Evolutionary conservation across 768 basidiomycete species (phyloP).

Genomic region (Mycena galopus): DNA sequence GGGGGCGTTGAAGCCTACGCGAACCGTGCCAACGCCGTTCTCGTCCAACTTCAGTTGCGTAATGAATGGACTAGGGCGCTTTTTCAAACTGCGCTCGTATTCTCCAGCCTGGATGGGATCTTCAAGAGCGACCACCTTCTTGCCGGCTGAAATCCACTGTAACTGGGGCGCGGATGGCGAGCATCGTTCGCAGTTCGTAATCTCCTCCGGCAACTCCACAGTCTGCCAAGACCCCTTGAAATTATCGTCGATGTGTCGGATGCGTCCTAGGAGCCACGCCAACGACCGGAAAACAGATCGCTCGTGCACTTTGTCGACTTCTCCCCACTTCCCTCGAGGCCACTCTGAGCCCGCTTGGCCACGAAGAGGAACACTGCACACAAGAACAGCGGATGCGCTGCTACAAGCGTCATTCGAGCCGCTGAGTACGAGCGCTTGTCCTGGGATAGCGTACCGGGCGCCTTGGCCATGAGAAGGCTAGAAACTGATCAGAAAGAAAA

Average conservation of each 20-base stretch:
- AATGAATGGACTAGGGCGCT: slow-evolving; percentile 87
- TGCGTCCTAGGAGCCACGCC: slow-evolving; percentile 90
- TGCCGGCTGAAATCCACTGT: slow-evolving; percentile 76
- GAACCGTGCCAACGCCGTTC: slow-evolving; percentile 74
- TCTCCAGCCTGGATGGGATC: slow-evolving; percentile 89
- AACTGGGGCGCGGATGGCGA: slow-evolving; percentile 84
- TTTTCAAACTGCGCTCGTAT: slow-evolving; percentile 90
- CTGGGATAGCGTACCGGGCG: slow-evolving; percentile 78
- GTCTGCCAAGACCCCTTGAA: slow-evolving; percentile 75
- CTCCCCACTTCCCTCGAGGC: slow-evolving; percentile 79
- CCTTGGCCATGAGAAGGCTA: slow-evolving; percentile 67
- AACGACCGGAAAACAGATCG: slow-evolving; percentile 83
- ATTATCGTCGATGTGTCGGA: slow-evolving; percentile 78
- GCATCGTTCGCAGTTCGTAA: slow-evolving; percentile 80
- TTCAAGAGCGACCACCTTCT: slow-evolving; percentile 79
- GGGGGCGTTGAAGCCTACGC: slow-evolving; percentile 89
- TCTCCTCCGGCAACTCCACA: slow-evolving; percentile 58
- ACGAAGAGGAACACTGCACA: slow-evolving; percentile 79
- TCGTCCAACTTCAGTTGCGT: slow-evolving; percentile 82
- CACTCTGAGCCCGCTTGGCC: slow-evolving; percentile 83
- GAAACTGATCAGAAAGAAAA: slow-evolving; percentile 20
- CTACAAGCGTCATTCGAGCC: slow-evolving; percentile 74
- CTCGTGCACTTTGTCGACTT: slow-evolving; percentile 90
- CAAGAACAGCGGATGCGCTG: slow-evolving; percentile 82
- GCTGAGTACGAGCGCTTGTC: slow-evolving; percentile 61